Conservation (phyloP, 805 yeast genomes). For the Wickerhamomyces alni region DNA sequence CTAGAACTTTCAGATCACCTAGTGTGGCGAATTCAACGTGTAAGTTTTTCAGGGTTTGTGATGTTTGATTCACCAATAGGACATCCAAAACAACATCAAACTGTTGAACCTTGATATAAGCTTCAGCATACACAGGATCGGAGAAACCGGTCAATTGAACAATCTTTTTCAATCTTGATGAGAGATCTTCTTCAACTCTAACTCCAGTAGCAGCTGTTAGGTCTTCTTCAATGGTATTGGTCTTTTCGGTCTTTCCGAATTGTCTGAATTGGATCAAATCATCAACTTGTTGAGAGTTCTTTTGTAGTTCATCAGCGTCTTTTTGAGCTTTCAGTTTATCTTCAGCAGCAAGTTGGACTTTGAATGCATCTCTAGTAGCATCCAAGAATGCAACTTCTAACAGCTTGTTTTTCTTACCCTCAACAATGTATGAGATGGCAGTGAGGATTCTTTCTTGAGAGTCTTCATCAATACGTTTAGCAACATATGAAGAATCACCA, state of each 20-base stretch:
- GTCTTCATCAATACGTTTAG: constrained; percentile 87
- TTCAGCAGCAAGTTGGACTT: constrained; percentile 55
- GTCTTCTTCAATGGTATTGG: constrained; percentile 53
- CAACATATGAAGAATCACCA: constrained; percentile 66
- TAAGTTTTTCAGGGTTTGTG: constrained; percentile 80
- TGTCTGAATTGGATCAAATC: constrained; percentile 77
- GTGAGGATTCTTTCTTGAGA: constrained; percentile 89
- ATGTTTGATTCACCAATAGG: constrained; percentile 89
- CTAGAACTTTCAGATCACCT: constrained; percentile 93
- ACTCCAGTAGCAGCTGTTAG: constrained; percentile 48
- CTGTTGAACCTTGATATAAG: constrained; percentile 92
- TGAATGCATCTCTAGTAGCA: constrained; percentile 83
- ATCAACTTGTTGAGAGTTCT: constrained; percentile 71
- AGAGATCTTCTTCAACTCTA: constrained; percentile 48
- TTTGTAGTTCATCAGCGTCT: constrained; percentile 51
- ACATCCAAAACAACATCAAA: constrained; percentile 94
- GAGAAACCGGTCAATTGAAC: constrained; percentile 96
- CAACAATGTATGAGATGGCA: constrained; percentile 76
- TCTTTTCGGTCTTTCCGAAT: constrained; percentile 42
- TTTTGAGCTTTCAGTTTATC: constrained; percentile 51
- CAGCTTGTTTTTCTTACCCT: constrained; percentile 43
- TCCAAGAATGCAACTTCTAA: constrained; percentile 71
- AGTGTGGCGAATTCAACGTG: constrained; percentile 93
- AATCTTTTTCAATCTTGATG: constrained; percentile 81
- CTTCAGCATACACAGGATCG: constrained; percentile 97